phyloP scores from a whole-genome alignment of 139 green algal genomes.

The Tetradesmus obliquus region DNA sequence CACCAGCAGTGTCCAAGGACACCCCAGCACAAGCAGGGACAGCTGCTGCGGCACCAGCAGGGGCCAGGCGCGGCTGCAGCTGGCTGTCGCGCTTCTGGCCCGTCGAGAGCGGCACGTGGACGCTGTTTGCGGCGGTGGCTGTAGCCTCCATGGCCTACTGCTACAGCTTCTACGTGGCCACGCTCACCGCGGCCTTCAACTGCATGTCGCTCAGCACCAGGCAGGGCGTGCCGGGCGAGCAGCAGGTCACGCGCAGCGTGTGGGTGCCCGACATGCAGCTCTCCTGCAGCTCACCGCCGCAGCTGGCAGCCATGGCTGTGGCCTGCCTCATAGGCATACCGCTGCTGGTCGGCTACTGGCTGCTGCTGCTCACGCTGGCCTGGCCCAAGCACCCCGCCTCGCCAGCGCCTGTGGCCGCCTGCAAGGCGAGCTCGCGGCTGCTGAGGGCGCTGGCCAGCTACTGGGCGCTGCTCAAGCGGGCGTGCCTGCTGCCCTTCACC shows the following conservation, averaged over 20 bases:
- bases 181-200: background rate
- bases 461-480: background rate
- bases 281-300: background rate
- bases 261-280: constrained; percentile 14
- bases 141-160: constrained; percentile 9
- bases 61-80: background rate
- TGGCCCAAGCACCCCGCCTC: background rate
- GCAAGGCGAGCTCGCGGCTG: background rate
- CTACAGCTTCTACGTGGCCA: background rate
- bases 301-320: background rate
- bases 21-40: background rate
- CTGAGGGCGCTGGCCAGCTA: background rate
- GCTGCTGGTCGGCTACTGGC: constrained; percentile 8
- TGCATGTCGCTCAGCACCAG: background rate
- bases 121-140: background rate
- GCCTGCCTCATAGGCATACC: background rate
- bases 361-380: constrained; percentile 3
- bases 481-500: background rate
- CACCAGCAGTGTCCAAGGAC: background rate
- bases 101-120: background rate
- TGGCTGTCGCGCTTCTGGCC: background rate
- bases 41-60: background rate
- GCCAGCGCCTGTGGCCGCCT: background rate
- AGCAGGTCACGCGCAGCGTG: background rate
- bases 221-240: background rate